Evolutionary conservation across 192 early-diverging fungal genomes (phyloP), one percentile per base, ranked within the genome.

Genomic region (Piromyces finnis): DNA sequence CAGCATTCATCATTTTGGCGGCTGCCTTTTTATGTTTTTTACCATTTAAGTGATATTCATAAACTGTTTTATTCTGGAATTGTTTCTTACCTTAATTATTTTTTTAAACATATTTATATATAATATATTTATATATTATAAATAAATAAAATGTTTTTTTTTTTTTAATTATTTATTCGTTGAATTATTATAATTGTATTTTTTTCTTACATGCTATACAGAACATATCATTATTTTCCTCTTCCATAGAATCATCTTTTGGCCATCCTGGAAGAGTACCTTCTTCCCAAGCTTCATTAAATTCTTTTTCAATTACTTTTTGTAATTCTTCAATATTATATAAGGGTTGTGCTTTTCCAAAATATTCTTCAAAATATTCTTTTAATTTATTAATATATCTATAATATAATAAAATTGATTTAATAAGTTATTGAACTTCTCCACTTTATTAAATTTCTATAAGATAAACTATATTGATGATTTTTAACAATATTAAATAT

Each of bases 1-100:
- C 79, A 16, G 7, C 12, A 77, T 78, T 80, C 39, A 80, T 39
- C 79, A 92, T 79, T 28, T 84, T 84, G n/a, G 87, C 86, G 14
- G 88, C 90, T 3, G 93, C 94, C 82, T 96, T 97, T 51, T 91
- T 88, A 84, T 99, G 97, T 83, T 97, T 97, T 85, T 95, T 95
- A 35, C 95, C 94, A 28, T 85, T 92, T 81, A 96, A 85, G 81
- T 98, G 96, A 14, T 90, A 92, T n/a, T 90, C 88, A 84, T 89
- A 96, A 4, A 97, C 94, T 5, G 93, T 91, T 35, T 93, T 83
- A 79, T 97, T 98, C 28, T 92, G 84, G 84, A 95, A 99, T 37
- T 89, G 88, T 81, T 94, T 95, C 27, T 90, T 84, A 81, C 94
- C 90, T 90, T 29, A 16, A 79, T 30, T 78, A 79, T n/a, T n/a